Evolutionary conservation across 495 filamentous ascomycete species (phyloP), one percentile per base, ranked within the genome.

Genomic region (Podospora tetraspora): DNA sequence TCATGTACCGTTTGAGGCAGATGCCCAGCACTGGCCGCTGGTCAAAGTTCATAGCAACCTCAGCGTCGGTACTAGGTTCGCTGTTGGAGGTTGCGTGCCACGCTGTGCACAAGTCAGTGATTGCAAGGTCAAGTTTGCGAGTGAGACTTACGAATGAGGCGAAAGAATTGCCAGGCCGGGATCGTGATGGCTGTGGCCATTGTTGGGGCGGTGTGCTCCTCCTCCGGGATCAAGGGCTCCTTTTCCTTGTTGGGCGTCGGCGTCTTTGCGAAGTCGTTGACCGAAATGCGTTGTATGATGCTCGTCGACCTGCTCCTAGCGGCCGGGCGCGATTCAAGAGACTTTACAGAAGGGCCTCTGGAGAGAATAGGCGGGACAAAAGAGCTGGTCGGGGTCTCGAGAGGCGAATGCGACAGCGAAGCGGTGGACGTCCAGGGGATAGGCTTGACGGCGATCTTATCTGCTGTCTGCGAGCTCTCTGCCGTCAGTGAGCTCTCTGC

Each of bases 121-220:
- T 7, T 22, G 23, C 24, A 65, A 29, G n/a, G 22, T 1, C n/a
- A 27, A 13, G 57, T 6, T 23, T 2, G 9, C 0, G 11, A 52
- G 27, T 69, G 23, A 52, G 61, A 80, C 89, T 70, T 79, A 91
- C 91, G 92, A 66, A 96, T 93, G 56, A 97, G 79, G 73, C 88
- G 91, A 78, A 97, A 97, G 73, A 99, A 97, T 73, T 97, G 95
- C 94, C 94, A 99, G 13, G 95, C 95, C 13, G 94, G 95, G 84
- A 99, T 96, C 75, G 94, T 87, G 16, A 97, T 90, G 74, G 95
- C 92, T 75, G 91, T 95, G 43, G 90, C 83, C 34, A 91, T 82
- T 65, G 69, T 83, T 34, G 79, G 85, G 11, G 79, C 80, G 57
- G 78, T 82, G 25, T 76, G 77, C 61, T 74, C 79, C 3, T 77